Percentiles rank a stretch among this genome's conserved stretches.
Evolutionary conservation across 768 basidiomycete species (phyloP).

Genomic region (Boletales sp.): DNA sequence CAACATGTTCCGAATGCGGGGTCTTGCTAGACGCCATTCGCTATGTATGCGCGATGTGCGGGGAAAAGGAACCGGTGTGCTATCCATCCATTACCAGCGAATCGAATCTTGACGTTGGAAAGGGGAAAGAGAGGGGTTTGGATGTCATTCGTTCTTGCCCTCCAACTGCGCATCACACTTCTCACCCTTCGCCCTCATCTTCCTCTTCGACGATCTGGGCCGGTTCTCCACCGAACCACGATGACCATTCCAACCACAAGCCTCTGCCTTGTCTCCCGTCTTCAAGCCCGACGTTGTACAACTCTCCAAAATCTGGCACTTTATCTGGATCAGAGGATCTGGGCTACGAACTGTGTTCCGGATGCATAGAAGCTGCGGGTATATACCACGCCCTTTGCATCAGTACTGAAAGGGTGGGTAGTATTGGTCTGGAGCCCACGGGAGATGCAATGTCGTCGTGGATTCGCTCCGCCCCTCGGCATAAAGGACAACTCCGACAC

Average conservation of each 20-base stretch:
- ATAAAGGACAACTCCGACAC: conserved; percentile 77
- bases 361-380: conserved; percentile 76
- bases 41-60: conserved; percentile 88
- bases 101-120: conserved; percentile 23
- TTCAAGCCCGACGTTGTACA: conserved; percentile 16
- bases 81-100: conserved; percentile 9
- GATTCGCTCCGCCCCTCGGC: conserved; percentile 64
- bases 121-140: conserved; percentile 45
- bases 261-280: conserved; percentile 45
- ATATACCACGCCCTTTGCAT: conserved; percentile 70
- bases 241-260: conserved; percentile 32
- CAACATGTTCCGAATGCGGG: conserved; percentile 83
- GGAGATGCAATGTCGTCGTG: conserved; percentile 57
- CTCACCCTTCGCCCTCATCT: conserved; percentile 19
- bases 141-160: conserved; percentile 30
- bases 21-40: conserved; percentile 72
- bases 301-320: conserved; percentile 1
- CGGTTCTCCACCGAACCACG: conserved; percentile 10
- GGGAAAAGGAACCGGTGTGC: conserved; percentile 59
- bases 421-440: conserved; percentile 35
- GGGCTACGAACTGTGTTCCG: conserved; percentile 84
- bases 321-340: conserved; percentile 5
- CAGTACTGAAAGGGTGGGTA: conserved; percentile 33
- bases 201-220: conserved; percentile 13
- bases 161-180: conserved; percentile 32